A percentile compares a stretch with the other conserved stretches of the same genome.
phyloP scores from a whole-genome alignment of 1,284 basidiomycete species.

The Volvariella surrecta region DNA sequence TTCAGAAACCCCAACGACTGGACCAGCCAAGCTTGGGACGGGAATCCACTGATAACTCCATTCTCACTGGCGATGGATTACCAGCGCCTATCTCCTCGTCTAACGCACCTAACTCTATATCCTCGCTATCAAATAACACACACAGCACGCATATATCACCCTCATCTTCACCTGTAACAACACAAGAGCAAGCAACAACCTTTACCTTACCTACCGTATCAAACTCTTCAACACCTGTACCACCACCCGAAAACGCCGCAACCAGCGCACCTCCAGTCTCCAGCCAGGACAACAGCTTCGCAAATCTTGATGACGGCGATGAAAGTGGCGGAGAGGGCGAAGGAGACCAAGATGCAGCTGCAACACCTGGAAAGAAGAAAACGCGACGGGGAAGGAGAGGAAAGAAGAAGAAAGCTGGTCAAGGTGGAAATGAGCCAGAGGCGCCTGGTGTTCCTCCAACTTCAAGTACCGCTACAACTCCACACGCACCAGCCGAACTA shows the following conservation, averaged over 20 bases:
- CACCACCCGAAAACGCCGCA: too few species aligned
- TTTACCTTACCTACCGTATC: conserved; percentile 1
- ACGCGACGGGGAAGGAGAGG: conserved; percentile 34
- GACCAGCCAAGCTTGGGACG: too few species aligned
- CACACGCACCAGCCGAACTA: conserved; percentile 2
- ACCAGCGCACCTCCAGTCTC: too few species aligned
- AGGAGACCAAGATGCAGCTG: conserved; percentile 28
- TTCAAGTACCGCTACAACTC: not conserved
- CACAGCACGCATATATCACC: too few species aligned
- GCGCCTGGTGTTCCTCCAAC: conserved; percentile 1
- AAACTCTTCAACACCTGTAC: not conserved
- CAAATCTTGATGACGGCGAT: conserved; percentile 29
- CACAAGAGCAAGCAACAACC: not conserved
- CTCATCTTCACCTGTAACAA: not conserved
- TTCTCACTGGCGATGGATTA: too few species aligned
- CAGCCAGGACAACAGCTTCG: too few species aligned
- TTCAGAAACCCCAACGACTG: too few species aligned
- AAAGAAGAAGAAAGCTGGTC: conserved; percentile 31
- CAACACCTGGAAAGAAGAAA: conserved; percentile 37
- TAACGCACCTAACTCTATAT: too few species aligned
- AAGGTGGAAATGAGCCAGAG: conserved; percentile 14
- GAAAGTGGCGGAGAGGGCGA: conserved; percentile 56
- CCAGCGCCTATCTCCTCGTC: too few species aligned
- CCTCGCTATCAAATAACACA: too few species aligned
- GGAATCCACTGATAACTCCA: too few species aligned